Conservation (phyloP, 2,329 filamentous ascomycete genomes). For the Epichloe hybrida region DNA sequence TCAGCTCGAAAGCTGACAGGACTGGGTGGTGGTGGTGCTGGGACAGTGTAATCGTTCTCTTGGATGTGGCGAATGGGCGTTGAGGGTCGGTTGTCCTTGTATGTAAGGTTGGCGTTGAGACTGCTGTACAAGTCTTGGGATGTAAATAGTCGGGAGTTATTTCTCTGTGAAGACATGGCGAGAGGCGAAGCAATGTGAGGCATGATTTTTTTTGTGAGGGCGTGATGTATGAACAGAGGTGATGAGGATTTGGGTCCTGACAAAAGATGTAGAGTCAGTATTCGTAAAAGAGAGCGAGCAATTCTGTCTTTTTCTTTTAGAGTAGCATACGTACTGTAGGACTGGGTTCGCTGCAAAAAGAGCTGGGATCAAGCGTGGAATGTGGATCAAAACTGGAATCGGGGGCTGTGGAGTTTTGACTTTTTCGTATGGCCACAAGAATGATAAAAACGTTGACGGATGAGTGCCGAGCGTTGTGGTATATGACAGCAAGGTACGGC, state of each 20-base stretch:
- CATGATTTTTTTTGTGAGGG: constrained; percentile 14
- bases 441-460: background rate
- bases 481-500: background rate
- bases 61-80: constrained; percentile 37
- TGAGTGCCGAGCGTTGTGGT: background rate
- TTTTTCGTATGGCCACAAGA: background rate
- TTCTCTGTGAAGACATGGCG: constrained; percentile 33
- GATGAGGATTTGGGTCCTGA: background rate
- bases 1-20: constrained; percentile 48
- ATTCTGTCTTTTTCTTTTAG: background rate
- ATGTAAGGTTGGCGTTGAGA: constrained; percentile 37
- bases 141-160: constrained; percentile 29
- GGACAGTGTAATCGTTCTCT: constrained; percentile 48
- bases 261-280: background rate
- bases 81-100: constrained; percentile 26
- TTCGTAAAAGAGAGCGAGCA: background rate
- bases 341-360: background rate
- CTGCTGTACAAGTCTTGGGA: constrained; percentile 39
- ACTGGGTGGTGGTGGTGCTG: constrained; percentile 51
- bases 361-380: background rate
- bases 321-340: background rate
- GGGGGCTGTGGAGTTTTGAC: background rate
- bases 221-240: background rate
- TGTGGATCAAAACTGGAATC: background rate
- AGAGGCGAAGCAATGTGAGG: constrained; percentile 29